phyloP scores from a whole-genome alignment of 2,329 filamentous ascomycete species.

The Botrytis byssoidea region DNA sequence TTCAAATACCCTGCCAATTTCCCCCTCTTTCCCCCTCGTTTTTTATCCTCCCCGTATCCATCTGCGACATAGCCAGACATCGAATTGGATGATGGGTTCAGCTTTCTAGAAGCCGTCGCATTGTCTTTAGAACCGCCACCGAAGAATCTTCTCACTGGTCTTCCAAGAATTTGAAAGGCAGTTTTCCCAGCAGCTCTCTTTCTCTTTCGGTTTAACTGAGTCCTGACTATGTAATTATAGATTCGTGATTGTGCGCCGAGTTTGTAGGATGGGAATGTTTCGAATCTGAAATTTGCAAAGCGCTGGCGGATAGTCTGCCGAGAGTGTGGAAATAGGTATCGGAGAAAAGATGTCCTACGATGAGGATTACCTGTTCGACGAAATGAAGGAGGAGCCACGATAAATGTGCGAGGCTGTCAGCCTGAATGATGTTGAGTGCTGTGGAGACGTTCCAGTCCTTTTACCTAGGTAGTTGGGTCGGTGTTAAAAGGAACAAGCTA shows the following conservation, averaged over 20 bases:
- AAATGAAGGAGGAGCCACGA: constrained; percentile 18
- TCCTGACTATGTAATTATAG: constrained; percentile 69
- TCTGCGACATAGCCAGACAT: constrained; percentile 37
- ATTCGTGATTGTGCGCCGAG: constrained; percentile 72
- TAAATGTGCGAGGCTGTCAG: constrained; percentile 15
- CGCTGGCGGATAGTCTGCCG: constrained; percentile 17
- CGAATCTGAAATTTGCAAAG: constrained; percentile 61
- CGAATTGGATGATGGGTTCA: constrained; percentile 39
- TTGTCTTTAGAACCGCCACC: constrained; percentile 39
- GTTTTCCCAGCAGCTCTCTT: constrained; percentile 41
- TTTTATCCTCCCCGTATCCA: constrained; percentile 40
- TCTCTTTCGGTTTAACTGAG: constrained; percentile 56
- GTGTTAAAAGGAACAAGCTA: not conserved
- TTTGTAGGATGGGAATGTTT: constrained; percentile 69
- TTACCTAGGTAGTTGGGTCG: not conserved
- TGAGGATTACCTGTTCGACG: constrained; percentile 26
- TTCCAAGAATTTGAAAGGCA: constrained; percentile 34
- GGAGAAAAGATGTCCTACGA: constrained; percentile 2
- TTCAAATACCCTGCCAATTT: constrained; percentile 74
- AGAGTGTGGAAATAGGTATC: constrained; percentile 30
- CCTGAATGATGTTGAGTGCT: not conserved
- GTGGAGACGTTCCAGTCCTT: constrained; percentile 1
- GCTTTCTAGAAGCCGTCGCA: constrained; percentile 35
- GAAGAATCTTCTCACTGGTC: constrained; percentile 38
- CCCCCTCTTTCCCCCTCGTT: constrained; percentile 71